Evolutionary conservation across 2,329 filamentous ascomycete species (phyloP), one percentile per base, ranked within the genome.

Genomic region (Alternaria incomplexa): DNA sequence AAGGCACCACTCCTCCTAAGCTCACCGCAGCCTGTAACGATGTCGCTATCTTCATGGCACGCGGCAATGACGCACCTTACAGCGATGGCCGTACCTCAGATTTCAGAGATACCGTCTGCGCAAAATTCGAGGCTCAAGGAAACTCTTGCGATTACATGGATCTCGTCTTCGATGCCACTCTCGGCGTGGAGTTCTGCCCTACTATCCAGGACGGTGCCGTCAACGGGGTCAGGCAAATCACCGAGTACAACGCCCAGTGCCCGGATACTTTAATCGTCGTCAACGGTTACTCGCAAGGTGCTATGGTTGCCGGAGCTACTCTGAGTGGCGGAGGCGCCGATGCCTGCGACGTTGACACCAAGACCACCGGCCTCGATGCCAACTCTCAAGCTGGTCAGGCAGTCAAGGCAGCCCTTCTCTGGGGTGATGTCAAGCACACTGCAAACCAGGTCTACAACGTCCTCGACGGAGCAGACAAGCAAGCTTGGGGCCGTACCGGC

Each of bases 351-450:
- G 58, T 61, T 28, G 58, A 61, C 36, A 13, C 53, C 22, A 25
- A 50, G 23, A 61, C 58, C 3, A 43, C 45, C 10, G 58, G 58
- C 2, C 58, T 61, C 23, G 45, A 61, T 32, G 17, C 46, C 20
- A 25, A 25, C 32, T 57, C 58, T 4, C 23, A 44, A 23, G 58
- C 58, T 36, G 58, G 58, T 7, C 53, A 61, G 36, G 58, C 58
- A 1, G 52, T 61, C 58, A 61, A 61, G 36, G 58, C 58, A 12
- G 58, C 45, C 2, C 53, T 61, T 32, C 22, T 61, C 22, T 61
- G 58, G 58, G 58, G 58, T 1, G 58, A 61, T 26, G 53, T 61
- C 46, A 61, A 61, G 36, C 58, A 61, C 32, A 61, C 58, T 52
- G 53, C 58, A 2, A 61, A 61, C 22, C 58, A 61, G 5, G 15